Evolutionary conservation across 2,329 filamentous ascomycete genomes (phyloP).

Genomic region (Hyphodiscus sp.): DNA sequence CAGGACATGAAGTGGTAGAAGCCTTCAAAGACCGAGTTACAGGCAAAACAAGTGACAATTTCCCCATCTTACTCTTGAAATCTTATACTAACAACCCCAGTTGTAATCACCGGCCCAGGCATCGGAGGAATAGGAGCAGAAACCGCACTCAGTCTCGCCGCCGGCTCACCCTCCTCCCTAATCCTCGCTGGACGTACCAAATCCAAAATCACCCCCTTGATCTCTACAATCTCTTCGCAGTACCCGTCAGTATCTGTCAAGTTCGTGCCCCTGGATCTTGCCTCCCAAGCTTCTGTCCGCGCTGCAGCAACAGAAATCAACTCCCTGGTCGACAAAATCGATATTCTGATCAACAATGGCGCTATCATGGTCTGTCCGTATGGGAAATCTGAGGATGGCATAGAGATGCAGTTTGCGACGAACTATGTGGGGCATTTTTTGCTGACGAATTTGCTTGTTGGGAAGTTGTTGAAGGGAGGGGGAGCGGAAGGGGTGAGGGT

Average conservation of each 20-base stretch:
- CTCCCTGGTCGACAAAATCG: slow-evolving; percentile 30
- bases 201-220: slow-evolving; percentile 17
- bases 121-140: slow-evolving; percentile 14
- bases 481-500: slow-evolving; percentile 5
- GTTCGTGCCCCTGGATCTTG: slow-evolving; percentile 29
- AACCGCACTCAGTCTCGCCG: slow-evolving; percentile 20
- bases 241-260: slow-evolving; percentile 6
- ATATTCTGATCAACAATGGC: slow-evolving; percentile 32
- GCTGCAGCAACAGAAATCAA: slow-evolving; percentile 1
- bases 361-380: slow-evolving; percentile 13
- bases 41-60: slow-evolving; percentile 11
- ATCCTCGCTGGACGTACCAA: slow-evolving; percentile 17
- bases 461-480: slow-evolving; percentile 4
- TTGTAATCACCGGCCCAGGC: slow-evolving; percentile 16
- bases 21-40: slow-evolving; percentile 9
- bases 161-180: slow-evolving; percentile 11
- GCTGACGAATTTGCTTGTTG: slow-evolving; percentile 15
- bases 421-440: slow-evolving; percentile 22
- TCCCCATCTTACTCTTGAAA: not conserved
- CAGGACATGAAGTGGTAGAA: slow-evolving; percentile 9
- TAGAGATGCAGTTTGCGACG: slow-evolving; percentile 18
- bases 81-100: not conserved
- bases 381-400: slow-evolving; percentile 7
- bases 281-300: slow-evolving; percentile 29
- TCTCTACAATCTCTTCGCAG: slow-evolving; percentile 12